Conservation (phyloP, 2,329 filamentous ascomycete genomes). For the Xylaria sp. region DNA sequence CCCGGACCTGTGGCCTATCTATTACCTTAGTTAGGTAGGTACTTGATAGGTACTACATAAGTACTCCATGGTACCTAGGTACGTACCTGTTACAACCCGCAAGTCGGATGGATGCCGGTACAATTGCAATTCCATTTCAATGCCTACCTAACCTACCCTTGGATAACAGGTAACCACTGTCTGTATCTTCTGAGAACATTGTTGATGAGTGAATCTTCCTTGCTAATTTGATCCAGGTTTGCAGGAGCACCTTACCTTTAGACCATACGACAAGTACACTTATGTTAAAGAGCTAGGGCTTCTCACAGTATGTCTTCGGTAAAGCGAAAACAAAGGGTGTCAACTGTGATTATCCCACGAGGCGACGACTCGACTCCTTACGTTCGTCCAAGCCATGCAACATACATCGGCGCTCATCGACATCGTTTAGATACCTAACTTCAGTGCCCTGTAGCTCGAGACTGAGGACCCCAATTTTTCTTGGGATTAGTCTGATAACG, state of each 20-base stretch:
- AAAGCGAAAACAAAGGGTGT: constrained; percentile 44
- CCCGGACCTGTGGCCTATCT: too few species aligned
- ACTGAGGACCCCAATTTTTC: constrained; percentile 93
- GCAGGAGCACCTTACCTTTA: not conserved
- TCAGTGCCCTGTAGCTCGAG: constrained; percentile 68
- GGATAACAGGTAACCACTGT: not conserved
- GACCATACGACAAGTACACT: not conserved
- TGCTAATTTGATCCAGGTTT: not conserved
- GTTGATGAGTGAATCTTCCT: not conserved
- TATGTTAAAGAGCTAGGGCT: not conserved
- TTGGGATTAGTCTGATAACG: constrained; percentile 91
- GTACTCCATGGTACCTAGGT: too few species aligned
- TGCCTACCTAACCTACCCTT: not conserved
- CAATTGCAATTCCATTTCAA: not conserved
- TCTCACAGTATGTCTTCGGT: constrained; percentile 2
- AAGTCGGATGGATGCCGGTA: not conserved
- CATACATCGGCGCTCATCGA: not conserved
- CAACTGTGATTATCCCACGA: constrained; percentile 40
- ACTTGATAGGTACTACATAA: too few species aligned
- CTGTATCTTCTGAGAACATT: not conserved
- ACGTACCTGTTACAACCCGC: not conserved
- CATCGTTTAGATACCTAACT: not conserved
- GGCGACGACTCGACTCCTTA: constrained; percentile 17
- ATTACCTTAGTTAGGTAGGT: too few species aligned
- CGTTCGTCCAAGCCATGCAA: constrained; percentile 21